Evolutionary conservation across 176 grass and related monocot genomes (phyloP).

Genomic region (Typha latifolia): DNA sequence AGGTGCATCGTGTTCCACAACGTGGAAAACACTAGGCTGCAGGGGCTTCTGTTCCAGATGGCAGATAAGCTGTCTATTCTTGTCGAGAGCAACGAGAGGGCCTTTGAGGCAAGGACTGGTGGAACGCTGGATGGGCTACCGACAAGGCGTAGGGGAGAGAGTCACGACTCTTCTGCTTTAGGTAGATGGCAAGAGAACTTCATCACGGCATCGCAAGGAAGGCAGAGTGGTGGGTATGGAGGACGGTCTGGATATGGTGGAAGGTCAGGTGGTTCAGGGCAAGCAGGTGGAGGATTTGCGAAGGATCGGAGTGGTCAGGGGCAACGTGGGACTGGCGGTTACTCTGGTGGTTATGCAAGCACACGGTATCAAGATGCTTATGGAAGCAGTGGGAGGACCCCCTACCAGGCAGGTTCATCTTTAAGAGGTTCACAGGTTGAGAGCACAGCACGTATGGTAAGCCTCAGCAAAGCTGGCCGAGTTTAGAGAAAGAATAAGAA

Average conservation of each 20-base stretch:
- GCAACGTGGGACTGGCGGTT: background rate
- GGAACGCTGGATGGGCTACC: conserved; percentile 76
- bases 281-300: conserved; percentile 39
- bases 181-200: conserved; percentile 84
- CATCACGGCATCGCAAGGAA: conserved; percentile 38
- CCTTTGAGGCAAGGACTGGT: conserved; percentile 88
- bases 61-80: conserved; percentile 76
- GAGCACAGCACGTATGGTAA: conserved; percentile 56
- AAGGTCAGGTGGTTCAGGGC: conserved; percentile 36
- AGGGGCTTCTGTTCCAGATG: conserved; percentile 89
- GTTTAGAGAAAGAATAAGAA: conserved; percentile 30
- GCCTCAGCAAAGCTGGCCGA: conserved; percentile 55
- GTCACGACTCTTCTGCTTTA: conserved; percentile 39
- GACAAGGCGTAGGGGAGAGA: conserved; percentile 49
- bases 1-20: conserved; percentile 87
- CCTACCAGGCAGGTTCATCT: background rate
- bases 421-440: conserved; percentile 4
- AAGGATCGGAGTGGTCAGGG: conserved; percentile 29
- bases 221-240: conserved; percentile 18
- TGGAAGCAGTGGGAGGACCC: conserved; percentile 11
- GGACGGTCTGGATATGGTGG: conserved; percentile 44
- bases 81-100: conserved; percentile 82
- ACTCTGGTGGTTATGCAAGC: background rate
- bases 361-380: conserved; percentile 28
- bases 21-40: conserved; percentile 78